These are phyloP conservation scores for Neoboletus brunneissimus DNA, from an alignment of 768 basidiomycete species.

Conservation along the genomic window DNA sequence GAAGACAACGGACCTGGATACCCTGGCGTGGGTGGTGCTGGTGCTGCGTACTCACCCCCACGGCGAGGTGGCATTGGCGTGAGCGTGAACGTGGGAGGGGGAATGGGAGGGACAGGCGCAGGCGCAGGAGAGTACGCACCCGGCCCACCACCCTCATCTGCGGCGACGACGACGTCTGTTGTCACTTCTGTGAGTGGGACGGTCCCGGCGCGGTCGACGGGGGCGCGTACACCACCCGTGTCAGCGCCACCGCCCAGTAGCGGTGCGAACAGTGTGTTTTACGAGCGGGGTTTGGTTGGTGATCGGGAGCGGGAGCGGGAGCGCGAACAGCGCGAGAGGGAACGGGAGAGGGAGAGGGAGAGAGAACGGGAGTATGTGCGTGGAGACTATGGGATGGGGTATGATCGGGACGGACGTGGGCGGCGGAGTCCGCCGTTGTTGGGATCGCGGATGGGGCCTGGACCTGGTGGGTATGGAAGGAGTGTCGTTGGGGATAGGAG, in stretches of 20 bases:
- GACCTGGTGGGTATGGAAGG: constrained; percentile 18
- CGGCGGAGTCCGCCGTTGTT: constrained; percentile 30
- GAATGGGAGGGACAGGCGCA: background rate
- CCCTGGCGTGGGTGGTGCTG: background rate
- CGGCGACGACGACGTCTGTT: constrained; percentile 4
- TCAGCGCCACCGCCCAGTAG: constrained; percentile 26
- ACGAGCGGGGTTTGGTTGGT: constrained; percentile 23
- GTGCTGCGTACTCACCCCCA: constrained; percentile 30
- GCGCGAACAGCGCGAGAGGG: constrained; percentile 6
- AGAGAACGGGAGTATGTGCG: constrained; percentile 38
- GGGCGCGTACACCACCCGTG: constrained; percentile 21
- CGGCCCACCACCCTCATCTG: constrained; percentile 21
- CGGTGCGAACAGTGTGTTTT: constrained; percentile 28
- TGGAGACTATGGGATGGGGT: constrained; percentile 31
- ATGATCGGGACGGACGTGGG: constrained; percentile 33
- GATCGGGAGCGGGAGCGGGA: constrained; percentile 10
- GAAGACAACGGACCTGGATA: constrained; percentile 39
- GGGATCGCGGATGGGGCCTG: constrained; percentile 14
- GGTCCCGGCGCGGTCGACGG: constrained; percentile 5
- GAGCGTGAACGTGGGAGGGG: background rate
- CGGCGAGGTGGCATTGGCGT: constrained; percentile 14
- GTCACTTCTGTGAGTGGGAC: constrained; percentile 2
- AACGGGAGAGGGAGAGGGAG: constrained; percentile 14
- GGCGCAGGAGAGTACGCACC: constrained; percentile 21
- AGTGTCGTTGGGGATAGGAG: constrained; percentile 24